Evolutionary conservation across 2,329 filamentous ascomycete species (phyloP).

Genomic region (Colletotrichum sublineola): DNA sequence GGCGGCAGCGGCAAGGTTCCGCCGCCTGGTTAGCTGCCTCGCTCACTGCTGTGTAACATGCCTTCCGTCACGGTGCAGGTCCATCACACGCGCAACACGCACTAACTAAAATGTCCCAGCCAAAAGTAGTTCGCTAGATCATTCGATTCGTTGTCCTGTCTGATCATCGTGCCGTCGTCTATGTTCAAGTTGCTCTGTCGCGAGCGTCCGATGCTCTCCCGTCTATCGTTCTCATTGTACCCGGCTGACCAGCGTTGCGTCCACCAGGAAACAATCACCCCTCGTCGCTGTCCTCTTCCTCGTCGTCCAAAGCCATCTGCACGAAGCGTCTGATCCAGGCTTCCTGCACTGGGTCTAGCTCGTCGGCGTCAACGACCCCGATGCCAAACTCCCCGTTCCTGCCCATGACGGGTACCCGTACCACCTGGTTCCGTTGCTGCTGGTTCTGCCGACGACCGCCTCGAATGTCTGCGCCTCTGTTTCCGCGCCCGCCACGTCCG

Average conservation of each 20-base stretch:
- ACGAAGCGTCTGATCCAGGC: slow-evolving; percentile 69
- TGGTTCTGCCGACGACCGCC: slow-evolving; percentile 48
- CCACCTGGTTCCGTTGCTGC: slow-evolving; percentile 46
- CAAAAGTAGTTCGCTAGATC: not conserved
- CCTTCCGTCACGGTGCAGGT: not conserved
- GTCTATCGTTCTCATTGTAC: not conserved
- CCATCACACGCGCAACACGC: slow-evolving; percentile 1
- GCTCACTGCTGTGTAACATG: not conserved
- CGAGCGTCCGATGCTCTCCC: not conserved
- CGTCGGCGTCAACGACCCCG: slow-evolving; percentile 43
- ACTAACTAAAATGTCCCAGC: not conserved
- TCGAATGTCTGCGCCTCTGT: slow-evolving; percentile 48
- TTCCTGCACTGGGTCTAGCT: slow-evolving; percentile 61
- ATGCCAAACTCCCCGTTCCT: slow-evolving; percentile 13
- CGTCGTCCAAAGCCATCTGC: slow-evolving; percentile 65
- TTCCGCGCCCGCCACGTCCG: slow-evolving; percentile 48
- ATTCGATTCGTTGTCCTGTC: slow-evolving; percentile 2
- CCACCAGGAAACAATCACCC: slow-evolving; percentile 44
- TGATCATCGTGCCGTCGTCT: not conserved
- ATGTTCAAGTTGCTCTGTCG: slow-evolving; percentile 1
- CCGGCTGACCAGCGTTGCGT: not conserved
- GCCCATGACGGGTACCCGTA: slow-evolving; percentile 43
- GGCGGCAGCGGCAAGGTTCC: not conserved
- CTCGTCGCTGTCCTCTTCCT: slow-evolving; percentile 64
- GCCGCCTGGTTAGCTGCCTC: not conserved